A percentile compares a stretch with the other conserved stretches of the same genome.
Evolutionary conservation across 2,329 filamentous ascomycete genomes (phyloP).

Genomic region (Microascus cirrosus): DNA sequence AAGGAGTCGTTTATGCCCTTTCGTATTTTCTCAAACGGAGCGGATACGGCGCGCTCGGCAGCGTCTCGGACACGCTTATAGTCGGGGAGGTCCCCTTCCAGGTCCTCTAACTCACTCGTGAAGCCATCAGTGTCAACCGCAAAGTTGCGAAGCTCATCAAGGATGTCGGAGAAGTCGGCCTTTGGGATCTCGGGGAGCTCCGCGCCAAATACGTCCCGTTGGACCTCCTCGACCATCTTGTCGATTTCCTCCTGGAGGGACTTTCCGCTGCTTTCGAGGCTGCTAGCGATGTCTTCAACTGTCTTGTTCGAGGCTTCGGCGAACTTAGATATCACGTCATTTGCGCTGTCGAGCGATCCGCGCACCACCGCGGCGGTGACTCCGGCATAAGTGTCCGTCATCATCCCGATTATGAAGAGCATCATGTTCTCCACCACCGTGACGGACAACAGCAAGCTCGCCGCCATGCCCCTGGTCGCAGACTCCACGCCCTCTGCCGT

Average conservation of each 20-base stretch:
- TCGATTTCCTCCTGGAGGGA: constrained; percentile 36
- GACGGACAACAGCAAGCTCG: constrained; percentile 63
- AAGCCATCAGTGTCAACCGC: constrained; percentile 56
- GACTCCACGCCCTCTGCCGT: constrained; percentile 71
- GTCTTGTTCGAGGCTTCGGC: constrained; percentile 37
- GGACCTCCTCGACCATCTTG: constrained; percentile 30
- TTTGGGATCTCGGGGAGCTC: constrained; percentile 29
- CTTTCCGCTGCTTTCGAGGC: constrained; percentile 46
- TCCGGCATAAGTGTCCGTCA: constrained; percentile 83
- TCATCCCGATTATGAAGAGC: constrained; percentile 83
- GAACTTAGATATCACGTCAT: constrained; percentile 38
- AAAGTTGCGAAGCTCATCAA: constrained; percentile 59
- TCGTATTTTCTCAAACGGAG: constrained; percentile 75
- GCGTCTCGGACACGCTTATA: constrained; percentile 78
- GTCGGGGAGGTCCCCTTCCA: constrained; percentile 71
- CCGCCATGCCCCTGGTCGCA: constrained; percentile 68
- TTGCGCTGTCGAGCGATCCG: constrained; percentile 62
- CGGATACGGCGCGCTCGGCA: constrained; percentile 60
- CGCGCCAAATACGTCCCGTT: constrained; percentile 37
- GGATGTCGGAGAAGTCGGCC: constrained; percentile 46
- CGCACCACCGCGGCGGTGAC: constrained; percentile 75
- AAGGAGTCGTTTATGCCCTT: constrained; percentile 60
- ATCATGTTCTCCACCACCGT: constrained; percentile 80
- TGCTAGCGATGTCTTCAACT: constrained; percentile 43
- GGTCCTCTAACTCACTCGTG: constrained; percentile 54